Conservation (phyloP, 179 eudicot genomes). For the Carnegiea gigantea region DNA sequence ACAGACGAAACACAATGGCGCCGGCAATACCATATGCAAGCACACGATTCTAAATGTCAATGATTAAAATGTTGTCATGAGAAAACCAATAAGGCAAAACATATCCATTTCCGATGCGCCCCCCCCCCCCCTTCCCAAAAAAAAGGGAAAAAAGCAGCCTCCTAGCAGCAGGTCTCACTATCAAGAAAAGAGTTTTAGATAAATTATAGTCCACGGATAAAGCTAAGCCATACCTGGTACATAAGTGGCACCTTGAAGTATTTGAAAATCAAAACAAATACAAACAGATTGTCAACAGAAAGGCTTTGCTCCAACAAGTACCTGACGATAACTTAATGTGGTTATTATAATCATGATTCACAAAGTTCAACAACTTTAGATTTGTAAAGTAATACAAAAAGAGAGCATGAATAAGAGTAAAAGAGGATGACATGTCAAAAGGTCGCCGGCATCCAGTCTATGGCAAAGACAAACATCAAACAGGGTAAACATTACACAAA, state of each 20-base stretch:
- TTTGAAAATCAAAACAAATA: conserved; percentile 89
- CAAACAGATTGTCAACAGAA: conserved; percentile 95
- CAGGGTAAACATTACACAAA: neutral
- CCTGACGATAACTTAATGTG: conserved; percentile 39
- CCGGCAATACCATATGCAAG: conserved; percentile 95
- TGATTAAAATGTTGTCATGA: conserved; percentile 8
- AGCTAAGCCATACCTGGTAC: conserved; percentile 68
- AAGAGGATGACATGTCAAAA: neutral
- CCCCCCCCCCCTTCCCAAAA: neutral
- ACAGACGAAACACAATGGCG: conserved; percentile 75
- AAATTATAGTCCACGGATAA: neutral
- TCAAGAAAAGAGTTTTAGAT: neutral
- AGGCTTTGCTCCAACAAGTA: conserved; percentile 96
- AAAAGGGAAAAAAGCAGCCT: neutral
- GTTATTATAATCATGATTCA: conserved; percentile 1
- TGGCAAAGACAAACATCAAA: neutral
- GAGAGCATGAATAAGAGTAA: neutral
- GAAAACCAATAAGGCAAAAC: conserved; percentile 11
- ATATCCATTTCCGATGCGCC: neutral
- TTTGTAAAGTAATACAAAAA: neutral
- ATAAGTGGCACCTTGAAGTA: conserved; percentile 82
- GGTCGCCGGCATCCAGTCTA: neutral
- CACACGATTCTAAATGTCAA: conserved; percentile 62
- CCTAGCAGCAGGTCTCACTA: neutral
- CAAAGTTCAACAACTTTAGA: conserved; percentile 6